Conservation (phyloP, 495 filamentous ascomycete genomes). For the Penicillium paradoxum region DNA sequence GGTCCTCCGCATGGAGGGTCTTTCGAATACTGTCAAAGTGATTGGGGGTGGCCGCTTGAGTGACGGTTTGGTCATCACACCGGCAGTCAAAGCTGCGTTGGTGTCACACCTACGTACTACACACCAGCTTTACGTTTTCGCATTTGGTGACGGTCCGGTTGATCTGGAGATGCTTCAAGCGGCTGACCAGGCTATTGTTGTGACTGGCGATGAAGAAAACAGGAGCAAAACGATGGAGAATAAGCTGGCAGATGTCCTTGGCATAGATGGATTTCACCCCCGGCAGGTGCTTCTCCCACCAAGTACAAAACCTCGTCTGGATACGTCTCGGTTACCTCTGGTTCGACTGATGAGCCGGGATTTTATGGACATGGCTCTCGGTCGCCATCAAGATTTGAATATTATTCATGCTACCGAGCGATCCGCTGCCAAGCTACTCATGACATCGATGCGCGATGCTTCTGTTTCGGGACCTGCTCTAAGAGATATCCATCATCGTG, state of each 20-base stretch:
- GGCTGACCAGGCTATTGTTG: constrained; percentile 54
- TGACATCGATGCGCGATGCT: constrained; percentile 54
- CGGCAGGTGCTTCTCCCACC: constrained; percentile 47
- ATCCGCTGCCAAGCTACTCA: constrained; percentile 48
- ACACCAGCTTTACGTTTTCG: constrained; percentile 45
- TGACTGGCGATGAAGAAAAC: constrained; percentile 47
- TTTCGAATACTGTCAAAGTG: constrained; percentile 43
- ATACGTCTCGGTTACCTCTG: constrained; percentile 41
- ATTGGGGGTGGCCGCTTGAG: constrained; percentile 51
- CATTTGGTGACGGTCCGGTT: constrained; percentile 59
- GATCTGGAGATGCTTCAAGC: constrained; percentile 55
- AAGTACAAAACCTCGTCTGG: constrained; percentile 38
- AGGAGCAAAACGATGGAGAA: constrained; percentile 57
- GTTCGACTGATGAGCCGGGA: constrained; percentile 31
- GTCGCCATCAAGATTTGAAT: constrained; percentile 14
- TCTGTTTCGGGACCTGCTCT: constrained; percentile 41
- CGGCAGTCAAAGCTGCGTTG: constrained; percentile 47
- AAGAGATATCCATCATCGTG: constrained; percentile 45
- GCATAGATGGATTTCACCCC: constrained; percentile 34
- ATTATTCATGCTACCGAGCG: constrained; percentile 44
- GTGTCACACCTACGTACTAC: constrained; percentile 35
- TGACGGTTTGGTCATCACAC: constrained; percentile 50
- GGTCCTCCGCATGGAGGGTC: constrained; percentile 44
- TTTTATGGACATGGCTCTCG: constrained; percentile 36
- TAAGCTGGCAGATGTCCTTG: constrained; percentile 41